These are phyloP conservation scores for Vigna angularis DNA, from an alignment of 306 rosid genomes.

Conservation along the genomic window DNA sequence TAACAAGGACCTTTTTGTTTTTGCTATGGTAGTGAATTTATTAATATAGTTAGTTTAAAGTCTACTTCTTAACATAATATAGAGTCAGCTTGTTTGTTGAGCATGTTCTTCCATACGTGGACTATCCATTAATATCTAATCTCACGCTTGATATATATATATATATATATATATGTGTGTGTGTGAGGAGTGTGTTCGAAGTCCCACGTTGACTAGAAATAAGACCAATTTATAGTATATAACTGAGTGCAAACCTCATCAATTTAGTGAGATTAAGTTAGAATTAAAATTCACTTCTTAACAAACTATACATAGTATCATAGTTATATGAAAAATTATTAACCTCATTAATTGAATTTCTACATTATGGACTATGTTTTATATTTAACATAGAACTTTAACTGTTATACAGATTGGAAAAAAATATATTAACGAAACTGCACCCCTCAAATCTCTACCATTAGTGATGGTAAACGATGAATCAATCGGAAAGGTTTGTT, in stretches of 20 bases:
- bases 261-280: too few relatives aligned
- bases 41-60: too few relatives aligned
- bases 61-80: too few relatives aligned
- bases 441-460: slow-evolving; percentile 51
- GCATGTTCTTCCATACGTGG: too few relatives aligned
- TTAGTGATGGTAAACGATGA: slow-evolving; percentile 63
- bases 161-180: too few relatives aligned
- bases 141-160: too few relatives aligned
- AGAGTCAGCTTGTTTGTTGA: too few relatives aligned
- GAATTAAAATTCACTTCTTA: too few relatives aligned
- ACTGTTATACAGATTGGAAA: slow-evolving; percentile 51
- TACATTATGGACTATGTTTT: not conserved
- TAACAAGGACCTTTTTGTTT: not conserved
- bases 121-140: too few relatives aligned
- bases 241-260: too few relatives aligned
- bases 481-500: slow-evolving; percentile 49
- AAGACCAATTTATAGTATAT: too few relatives aligned
- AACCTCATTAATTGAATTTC: not conserved
- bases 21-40: not conserved
- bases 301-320: not conserved
- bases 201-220: too few relatives aligned
- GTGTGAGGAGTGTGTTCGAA: accelerated
- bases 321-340: slow-evolving; percentile 5
- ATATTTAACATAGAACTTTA: slow-evolving; percentile 28
- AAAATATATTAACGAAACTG: slow-evolving; percentile 44